Conservation (phyloP, 352 stramenopile genomes). For the Pythium monospermum region DNA sequence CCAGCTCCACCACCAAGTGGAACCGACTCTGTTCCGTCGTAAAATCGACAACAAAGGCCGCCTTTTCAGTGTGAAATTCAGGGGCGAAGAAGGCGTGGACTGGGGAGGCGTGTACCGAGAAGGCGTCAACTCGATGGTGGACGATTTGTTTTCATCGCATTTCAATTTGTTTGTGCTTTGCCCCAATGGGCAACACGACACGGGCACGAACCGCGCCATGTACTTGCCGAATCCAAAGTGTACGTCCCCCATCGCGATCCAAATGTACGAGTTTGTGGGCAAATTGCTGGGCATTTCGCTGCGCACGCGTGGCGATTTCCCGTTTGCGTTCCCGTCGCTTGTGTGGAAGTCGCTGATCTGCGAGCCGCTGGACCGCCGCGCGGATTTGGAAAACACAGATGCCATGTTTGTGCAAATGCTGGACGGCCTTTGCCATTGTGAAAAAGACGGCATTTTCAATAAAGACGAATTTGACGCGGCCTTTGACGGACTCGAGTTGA, state of each 20-base stretch:
- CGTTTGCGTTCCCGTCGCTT: constrained; percentile 88
- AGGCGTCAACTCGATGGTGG: constrained; percentile 85
- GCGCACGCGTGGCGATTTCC: constrained; percentile 89
- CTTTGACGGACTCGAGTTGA: constrained; percentile 72
- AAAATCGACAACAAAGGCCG: constrained; percentile 88
- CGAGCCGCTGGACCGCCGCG: constrained; percentile 62
- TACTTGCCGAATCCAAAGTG: constrained; percentile 88
- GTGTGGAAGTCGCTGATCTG: constrained; percentile 92
- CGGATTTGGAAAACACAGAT: constrained; percentile 88
- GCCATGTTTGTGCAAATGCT: constrained; percentile 89
- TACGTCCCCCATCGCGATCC: constrained; percentile 79
- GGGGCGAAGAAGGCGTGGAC: constrained; percentile 84
- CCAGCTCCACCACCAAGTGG: constrained; percentile 80
- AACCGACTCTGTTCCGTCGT: constrained; percentile 78
- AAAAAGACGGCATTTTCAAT: constrained; percentile 73
- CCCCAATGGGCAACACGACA: constrained; percentile 85
- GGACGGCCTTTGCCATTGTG: constrained; percentile 79
- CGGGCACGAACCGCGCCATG: constrained; percentile 79
- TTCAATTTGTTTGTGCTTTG: constrained; percentile 84
- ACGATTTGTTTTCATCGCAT: constrained; percentile 82
- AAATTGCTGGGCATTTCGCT: constrained; percentile 93
- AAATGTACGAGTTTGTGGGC: constrained; percentile 94
- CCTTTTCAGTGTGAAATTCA: constrained; percentile 88
- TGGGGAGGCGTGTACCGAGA: constrained; percentile 88
- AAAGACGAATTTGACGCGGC: constrained; percentile 74